Conservation (phyloP, 2,329 filamentous ascomycete genomes). For the Colletotrichum filicis region DNA sequence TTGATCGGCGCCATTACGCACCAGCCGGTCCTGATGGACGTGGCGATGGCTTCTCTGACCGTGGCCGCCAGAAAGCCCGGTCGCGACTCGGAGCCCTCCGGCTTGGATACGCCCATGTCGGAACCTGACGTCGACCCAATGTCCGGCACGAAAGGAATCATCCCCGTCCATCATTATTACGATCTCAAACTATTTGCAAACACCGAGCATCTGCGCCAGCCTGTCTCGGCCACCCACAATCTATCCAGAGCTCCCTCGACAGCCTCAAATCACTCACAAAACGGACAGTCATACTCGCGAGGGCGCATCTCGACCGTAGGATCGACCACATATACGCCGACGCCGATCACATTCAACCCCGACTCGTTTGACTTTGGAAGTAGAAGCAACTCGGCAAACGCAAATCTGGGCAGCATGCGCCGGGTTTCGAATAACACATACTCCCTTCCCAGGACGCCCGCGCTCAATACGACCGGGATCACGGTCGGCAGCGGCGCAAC, state of each 20-base stretch:
- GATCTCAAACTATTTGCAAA: constrained; percentile 81
- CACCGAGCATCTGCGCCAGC: constrained; percentile 75
- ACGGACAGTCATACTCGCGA: constrained; percentile 46
- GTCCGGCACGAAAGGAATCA: constrained; percentile 41
- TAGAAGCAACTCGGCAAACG: constrained; percentile 58
- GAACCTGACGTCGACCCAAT: constrained; percentile 34
- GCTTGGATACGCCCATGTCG: constrained; percentile 38
- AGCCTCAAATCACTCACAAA: constrained; percentile 44
- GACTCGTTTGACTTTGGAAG: constrained; percentile 52
- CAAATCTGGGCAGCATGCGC: constrained; percentile 49
- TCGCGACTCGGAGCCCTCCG: constrained; percentile 44
- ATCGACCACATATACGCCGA: constrained; percentile 18
- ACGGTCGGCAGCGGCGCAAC: constrained; percentile 53
- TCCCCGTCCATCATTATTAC: constrained; percentile 70
- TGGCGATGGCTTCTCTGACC: constrained; percentile 89
- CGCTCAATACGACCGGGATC: constrained; percentile 47
- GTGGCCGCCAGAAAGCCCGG: constrained; percentile 77
- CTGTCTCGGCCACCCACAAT: constrained; percentile 46
- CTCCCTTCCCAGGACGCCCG: constrained; percentile 40
- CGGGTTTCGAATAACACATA: constrained; percentile 40
- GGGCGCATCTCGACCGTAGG: constrained; percentile 46
- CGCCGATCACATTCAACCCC: constrained; percentile 47
- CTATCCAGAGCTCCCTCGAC: constrained; percentile 44
- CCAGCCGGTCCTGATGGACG: constrained; percentile 89
- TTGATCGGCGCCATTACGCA: constrained; percentile 92